Conservation (phyloP, 2,329 filamentous ascomycete genomes). For the Ilyonectria sp. region DNA sequence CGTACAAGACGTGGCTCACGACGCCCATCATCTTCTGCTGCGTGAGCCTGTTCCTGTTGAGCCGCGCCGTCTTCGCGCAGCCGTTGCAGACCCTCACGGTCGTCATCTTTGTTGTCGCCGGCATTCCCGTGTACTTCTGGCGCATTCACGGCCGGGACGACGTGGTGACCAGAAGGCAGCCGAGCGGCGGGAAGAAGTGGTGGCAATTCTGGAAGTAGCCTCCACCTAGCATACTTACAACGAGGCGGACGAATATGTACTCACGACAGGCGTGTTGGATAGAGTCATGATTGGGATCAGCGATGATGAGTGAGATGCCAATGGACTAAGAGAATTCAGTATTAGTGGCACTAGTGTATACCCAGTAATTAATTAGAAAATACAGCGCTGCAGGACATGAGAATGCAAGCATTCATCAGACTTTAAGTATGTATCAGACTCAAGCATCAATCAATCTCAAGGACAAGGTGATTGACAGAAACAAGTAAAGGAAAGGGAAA, state of each 20-base stretch:
- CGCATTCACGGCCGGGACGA: constrained; percentile 78
- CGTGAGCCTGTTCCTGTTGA: constrained; percentile 92
- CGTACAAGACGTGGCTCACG: constrained; percentile 96
- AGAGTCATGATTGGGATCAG: constrained; percentile 11
- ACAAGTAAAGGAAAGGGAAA: too few relatives aligned
- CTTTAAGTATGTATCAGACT: neutral
- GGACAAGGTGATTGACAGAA: neutral
- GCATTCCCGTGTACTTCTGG: constrained; percentile 92
- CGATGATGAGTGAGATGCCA: neutral
- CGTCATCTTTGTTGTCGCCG: constrained; percentile 85
- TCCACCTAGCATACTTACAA: neutral
- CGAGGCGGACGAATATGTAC: neutral
- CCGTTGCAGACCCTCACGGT: constrained; percentile 92
- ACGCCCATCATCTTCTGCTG: constrained; percentile 99
- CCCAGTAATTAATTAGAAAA: constrained; percentile 4
- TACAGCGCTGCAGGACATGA: constrained; percentile 1
- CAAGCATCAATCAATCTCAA: neutral
- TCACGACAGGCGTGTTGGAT: neutral
- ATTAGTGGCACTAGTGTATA: constrained; percentile 8
- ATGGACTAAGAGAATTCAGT: neutral
- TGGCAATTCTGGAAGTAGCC: constrained; percentile 74
- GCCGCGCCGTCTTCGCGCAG: constrained; percentile 89
- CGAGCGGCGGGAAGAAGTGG: constrained; percentile 56
- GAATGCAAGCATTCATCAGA: constrained; percentile 1
- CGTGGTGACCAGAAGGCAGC: constrained; percentile 60